Evolutionary conservation across 352 stramenopile genomes (phyloP).

Genomic region (Globisporangium emineosum): DNA sequence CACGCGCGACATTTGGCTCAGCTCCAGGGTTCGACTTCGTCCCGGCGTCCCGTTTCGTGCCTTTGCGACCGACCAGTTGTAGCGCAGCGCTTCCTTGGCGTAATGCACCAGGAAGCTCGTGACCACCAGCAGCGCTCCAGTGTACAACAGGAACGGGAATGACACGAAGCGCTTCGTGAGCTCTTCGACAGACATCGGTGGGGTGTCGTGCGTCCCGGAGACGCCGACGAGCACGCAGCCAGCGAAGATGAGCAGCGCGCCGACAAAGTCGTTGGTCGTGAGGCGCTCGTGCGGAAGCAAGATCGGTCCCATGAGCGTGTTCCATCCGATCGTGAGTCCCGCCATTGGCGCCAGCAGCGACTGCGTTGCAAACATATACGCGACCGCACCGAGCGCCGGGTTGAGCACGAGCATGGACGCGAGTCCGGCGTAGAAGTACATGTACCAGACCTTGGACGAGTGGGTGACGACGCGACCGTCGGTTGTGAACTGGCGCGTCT

Average conservation of each 20-base stretch:
- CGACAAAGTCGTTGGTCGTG: conserved; percentile 73
- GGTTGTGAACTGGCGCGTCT: conserved; percentile 26
- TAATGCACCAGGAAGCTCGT: conserved; percentile 54
- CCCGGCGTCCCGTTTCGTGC: conserved; percentile 17
- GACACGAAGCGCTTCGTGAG: conserved; percentile 49
- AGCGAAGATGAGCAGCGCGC: conserved; percentile 71
- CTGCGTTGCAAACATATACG: conserved; percentile 78
- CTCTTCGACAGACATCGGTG: conserved; percentile 57
- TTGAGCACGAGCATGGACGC: conserved; percentile 79
- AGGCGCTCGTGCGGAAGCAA: conserved; percentile 66
- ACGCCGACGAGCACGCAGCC: conserved; percentile 74
- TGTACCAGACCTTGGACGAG: conserved; percentile 36
- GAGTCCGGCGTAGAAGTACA: conserved; percentile 71
- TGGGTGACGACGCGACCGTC: conserved; percentile 10
- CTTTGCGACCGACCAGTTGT: conserved; percentile 25
- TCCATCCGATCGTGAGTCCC: conserved; percentile 80
- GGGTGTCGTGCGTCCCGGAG: conserved; percentile 61
- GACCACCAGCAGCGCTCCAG: conserved; percentile 31
- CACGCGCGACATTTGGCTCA: conserved; percentile 44
- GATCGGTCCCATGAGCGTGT: conserved; percentile 72
- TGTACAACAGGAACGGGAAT: conserved; percentile 67
- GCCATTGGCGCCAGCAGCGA: conserved; percentile 82
- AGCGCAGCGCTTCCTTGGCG: conserved; percentile 48
- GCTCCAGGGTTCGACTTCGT: conserved; percentile 25
- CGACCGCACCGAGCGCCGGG: conserved; percentile 52